These are phyloP conservation scores for Euphrasia arctica DNA, from an alignment of 305 asterid species.

Conservation along the genomic window DNA sequence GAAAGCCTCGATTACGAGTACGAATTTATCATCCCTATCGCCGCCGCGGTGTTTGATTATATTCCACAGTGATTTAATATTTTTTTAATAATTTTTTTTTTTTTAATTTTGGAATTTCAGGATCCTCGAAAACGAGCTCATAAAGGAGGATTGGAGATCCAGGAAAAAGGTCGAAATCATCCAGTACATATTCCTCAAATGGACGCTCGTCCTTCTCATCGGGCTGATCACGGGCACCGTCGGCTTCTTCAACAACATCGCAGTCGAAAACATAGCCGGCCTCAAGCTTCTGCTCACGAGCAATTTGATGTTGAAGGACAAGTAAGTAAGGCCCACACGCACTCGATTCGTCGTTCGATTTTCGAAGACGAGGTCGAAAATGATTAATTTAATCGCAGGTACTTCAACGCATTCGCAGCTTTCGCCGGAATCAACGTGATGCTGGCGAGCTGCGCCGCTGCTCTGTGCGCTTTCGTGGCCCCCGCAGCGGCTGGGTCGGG, in stretches of 20 bases:
- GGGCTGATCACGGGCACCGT: conserved; percentile 79
- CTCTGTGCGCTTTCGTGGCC: conserved; percentile 77
- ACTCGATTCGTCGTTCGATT: conserved; percentile 16
- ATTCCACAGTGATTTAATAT: neutral
- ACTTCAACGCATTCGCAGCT: conserved; percentile 56
- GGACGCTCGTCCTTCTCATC: conserved; percentile 92
- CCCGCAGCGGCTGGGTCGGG: conserved; percentile 99
- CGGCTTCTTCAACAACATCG: conserved; percentile 84
- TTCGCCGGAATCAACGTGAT: conserved; percentile 59
- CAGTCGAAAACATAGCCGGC: conserved; percentile 90
- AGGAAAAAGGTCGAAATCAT: conserved; percentile 70
- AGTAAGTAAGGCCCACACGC: conserved; percentile 38
- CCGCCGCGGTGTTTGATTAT: neutral
- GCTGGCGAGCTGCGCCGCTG: conserved; percentile 72
- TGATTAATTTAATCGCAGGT: conserved; percentile 52
- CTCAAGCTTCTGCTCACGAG: conserved; percentile 68
- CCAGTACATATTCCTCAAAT: conserved; percentile 81
- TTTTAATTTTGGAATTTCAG: conserved; percentile 37
- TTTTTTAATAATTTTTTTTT: neutral
- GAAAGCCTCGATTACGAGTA: conserved; percentile 98
- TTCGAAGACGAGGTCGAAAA: conserved; percentile 25
- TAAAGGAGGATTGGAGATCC: conserved; percentile 96
- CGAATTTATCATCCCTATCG: conserved; percentile 1
- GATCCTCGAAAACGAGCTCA: conserved; percentile 80
- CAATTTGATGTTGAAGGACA: conserved; percentile 60